Evolutionary conservation across 2,329 filamentous ascomycete genomes (phyloP).

Genomic region (Phialophora chinensis): DNA sequence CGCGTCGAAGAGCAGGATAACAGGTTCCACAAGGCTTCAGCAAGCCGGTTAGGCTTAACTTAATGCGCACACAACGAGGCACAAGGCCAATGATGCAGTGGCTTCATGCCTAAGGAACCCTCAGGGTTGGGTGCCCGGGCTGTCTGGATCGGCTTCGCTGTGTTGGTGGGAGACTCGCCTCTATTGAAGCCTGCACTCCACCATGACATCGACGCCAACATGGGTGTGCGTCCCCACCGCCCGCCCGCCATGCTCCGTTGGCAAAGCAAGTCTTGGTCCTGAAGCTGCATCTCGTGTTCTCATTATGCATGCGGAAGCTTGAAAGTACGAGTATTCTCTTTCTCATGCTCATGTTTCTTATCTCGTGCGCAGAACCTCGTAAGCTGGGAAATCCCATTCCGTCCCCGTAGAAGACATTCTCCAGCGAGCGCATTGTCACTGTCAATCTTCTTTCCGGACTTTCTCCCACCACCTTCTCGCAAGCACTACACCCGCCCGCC

Average conservation of each 20-base stretch:
- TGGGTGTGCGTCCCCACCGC: slow-evolving; percentile 1
- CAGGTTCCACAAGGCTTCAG: background rate
- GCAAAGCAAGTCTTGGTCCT: background rate
- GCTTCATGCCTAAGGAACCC: background rate
- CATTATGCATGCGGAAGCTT: background rate
- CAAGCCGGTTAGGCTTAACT: slow-evolving; percentile 10
- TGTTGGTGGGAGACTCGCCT: background rate
- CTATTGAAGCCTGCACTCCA: slow-evolving; percentile 11
- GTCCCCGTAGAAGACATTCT: background rate
- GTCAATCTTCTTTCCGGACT: background rate
- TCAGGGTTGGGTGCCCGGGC: background rate
- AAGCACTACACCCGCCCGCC: background rate
- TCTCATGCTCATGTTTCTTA: background rate
- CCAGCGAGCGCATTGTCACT: background rate
- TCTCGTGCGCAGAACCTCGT: background rate
- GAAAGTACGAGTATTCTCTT: slow-evolving; percentile 3
- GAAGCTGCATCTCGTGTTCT: background rate
- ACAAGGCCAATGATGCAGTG: slow-evolving; percentile 22
- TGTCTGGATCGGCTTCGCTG: background rate
- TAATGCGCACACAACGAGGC: slow-evolving; percentile 10
- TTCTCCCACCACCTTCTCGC: background rate
- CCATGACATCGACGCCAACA: slow-evolving; percentile 28
- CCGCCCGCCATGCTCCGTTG: slow-evolving; percentile 20
- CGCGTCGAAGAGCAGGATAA: background rate
- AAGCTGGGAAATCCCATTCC: slow-evolving; percentile 5